Evolutionary conservation across 108 stramenopile genomes (phyloP).

Genomic region (Skeletonema tropicum): DNA sequence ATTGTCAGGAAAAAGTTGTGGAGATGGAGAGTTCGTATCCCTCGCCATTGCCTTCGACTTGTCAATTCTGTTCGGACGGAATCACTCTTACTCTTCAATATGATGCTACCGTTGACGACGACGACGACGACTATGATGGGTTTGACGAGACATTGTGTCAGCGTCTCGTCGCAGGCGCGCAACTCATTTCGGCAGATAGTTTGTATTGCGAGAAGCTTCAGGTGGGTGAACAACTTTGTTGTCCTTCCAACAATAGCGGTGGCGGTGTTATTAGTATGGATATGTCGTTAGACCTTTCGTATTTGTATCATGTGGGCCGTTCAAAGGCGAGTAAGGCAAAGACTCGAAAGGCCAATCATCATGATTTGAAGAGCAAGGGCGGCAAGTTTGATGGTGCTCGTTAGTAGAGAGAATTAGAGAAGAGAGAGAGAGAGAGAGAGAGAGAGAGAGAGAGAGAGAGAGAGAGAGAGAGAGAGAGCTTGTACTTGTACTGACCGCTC

Average conservation of each 20-base stretch:
- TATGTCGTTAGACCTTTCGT: background rate
- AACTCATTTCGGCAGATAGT: background rate
- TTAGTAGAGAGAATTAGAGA: too few species aligned
- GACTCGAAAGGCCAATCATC: background rate
- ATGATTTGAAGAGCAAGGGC: background rate
- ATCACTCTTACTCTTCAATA: background rate
- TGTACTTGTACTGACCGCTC: too few species aligned
- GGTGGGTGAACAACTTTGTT: background rate
- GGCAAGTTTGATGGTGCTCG: too few species aligned
- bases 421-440: background rate
- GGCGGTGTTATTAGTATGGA: too few species aligned
- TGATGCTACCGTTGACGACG: background rate
- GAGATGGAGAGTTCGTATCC: too few species aligned
- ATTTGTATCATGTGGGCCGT: background rate
- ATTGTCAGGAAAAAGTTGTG: too few species aligned
- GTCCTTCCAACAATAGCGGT: background rate
- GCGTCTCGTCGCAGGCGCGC: background rate
- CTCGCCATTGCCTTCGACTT: background rate
- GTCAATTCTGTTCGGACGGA: background rate
- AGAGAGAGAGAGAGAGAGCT: too few species aligned
- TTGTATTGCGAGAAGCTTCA: background rate
- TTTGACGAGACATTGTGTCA: background rate
- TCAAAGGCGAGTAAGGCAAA: background rate
- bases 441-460: background rate
- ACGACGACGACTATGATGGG: background rate